A percentile compares a stretch with the other conserved stretches of the same genome.
Conservation (phyloP, 169 alveolate genomes). For the Babesia bovis region DNA sequence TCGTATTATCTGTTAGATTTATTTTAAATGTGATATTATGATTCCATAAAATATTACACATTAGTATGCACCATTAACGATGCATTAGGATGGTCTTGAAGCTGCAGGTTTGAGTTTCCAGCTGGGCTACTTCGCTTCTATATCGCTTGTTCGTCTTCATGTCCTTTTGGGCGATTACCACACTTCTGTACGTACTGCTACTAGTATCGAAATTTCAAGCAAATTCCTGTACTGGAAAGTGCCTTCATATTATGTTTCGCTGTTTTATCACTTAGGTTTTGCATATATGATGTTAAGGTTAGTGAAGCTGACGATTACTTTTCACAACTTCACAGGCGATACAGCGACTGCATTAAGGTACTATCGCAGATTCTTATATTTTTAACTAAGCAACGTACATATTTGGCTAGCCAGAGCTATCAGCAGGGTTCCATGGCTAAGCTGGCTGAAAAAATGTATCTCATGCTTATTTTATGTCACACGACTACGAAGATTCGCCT, state of each 20-base stretch:
- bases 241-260: constrained; percentile 79
- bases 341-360: constrained; percentile 75
- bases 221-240: constrained; percentile 79
- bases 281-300: constrained; percentile 79
- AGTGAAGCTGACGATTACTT: neutral
- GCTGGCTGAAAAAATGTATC: constrained; percentile 79
- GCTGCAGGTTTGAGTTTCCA: constrained; percentile 47
- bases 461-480: constrained; percentile 77
- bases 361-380: constrained; percentile 75
- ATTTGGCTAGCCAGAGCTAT: constrained; percentile 74
- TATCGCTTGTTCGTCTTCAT: constrained; percentile 72
- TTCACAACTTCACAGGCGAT: constrained; percentile 66
- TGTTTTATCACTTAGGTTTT: constrained; percentile 78
- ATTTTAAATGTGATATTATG: neutral
- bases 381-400: constrained; percentile 73
- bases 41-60: neutral
- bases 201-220: constrained; percentile 69
- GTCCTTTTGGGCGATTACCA: constrained; percentile 81
- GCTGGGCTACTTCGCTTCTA: constrained; percentile 75
- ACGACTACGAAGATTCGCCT: constrained; percentile 66
- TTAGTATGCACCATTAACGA: neutral
- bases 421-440: constrained; percentile 75
- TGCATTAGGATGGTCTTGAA: constrained; percentile 25
- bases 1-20: neutral
- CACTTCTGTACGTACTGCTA: constrained; percentile 72